phyloP scores from a whole-genome alignment of 2,329 filamentous ascomycete genomes.

The Shiraia sp. region DNA sequence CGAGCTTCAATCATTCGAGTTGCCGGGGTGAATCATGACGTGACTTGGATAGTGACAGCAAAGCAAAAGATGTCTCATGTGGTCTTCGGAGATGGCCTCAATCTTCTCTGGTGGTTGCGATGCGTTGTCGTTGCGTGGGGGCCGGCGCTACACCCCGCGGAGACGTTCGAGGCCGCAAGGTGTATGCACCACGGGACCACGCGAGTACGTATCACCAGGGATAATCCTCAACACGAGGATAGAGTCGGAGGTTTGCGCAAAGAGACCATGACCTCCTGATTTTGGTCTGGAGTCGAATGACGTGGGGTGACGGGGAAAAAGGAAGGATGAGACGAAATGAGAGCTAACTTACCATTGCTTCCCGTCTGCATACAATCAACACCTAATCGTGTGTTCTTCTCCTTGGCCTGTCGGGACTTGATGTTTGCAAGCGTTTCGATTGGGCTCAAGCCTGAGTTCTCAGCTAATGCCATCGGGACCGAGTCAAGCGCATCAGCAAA shows the following conservation, averaged over 20 bases:
- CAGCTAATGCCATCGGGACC: slow-evolving; percentile 91
- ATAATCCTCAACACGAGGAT: slow-evolving; percentile 9
- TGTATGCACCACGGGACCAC: slow-evolving; percentile 23
- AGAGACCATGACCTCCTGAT: slow-evolving; percentile 9
- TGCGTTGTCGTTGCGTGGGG: slow-evolving; percentile 29
- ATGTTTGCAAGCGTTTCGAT: slow-evolving; percentile 94
- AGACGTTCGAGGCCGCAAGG: slow-evolving; percentile 16
- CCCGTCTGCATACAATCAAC: slow-evolving; percentile 98
- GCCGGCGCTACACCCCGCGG: slow-evolving; percentile 22
- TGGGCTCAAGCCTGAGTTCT: slow-evolving; percentile 94
- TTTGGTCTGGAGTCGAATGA: background rate
- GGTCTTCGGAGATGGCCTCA: slow-evolving; percentile 2
- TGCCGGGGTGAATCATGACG: slow-evolving; percentile 10
- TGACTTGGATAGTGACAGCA: slow-evolving; percentile 8
- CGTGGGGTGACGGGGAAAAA: background rate
- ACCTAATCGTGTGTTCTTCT: slow-evolving; percentile 76
- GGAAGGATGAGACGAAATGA: slow-evolving; percentile 5
- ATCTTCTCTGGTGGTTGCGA: slow-evolving; percentile 13
- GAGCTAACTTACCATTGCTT: slow-evolving; percentile 69
- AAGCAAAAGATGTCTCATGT: slow-evolving; percentile 11
- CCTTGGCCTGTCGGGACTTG: slow-evolving; percentile 95
- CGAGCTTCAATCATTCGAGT: slow-evolving; percentile 11
- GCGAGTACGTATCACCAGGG: slow-evolving; percentile 16
- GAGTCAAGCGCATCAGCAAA: slow-evolving; percentile 94
- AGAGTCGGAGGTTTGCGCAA: slow-evolving; percentile 19